Evolutionary conservation across 306 rosid genomes (phyloP).

Genomic region (Fragaria vesca): DNA sequence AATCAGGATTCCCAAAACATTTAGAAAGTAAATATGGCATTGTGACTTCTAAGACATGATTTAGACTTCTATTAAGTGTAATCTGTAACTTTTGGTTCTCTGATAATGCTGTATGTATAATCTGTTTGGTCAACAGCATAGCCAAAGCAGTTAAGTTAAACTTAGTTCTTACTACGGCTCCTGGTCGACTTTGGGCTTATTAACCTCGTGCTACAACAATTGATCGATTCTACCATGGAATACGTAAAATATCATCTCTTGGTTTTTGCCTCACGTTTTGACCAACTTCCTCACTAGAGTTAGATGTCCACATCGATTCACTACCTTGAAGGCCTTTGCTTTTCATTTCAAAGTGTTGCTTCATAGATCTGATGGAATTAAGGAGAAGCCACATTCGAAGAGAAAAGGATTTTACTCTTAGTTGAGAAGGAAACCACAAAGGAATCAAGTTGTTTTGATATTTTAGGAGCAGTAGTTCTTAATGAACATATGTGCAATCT

Average conservation of each 20-base stretch:
- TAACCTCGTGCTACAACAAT: background rate
- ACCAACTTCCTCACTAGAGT: background rate
- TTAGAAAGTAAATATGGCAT: background rate
- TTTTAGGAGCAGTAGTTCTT: background rate
- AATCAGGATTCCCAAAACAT: background rate
- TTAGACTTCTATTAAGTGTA: background rate
- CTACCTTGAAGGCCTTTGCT: background rate
- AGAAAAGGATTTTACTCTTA: background rate
- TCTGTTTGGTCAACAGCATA: background rate
- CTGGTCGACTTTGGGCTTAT: slow-evolving; percentile 2
- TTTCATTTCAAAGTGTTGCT: background rate
- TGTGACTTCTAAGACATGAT: slow-evolving; percentile 2
- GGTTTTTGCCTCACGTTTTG: background rate
- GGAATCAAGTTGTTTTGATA: background rate
- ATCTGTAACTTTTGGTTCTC: background rate
- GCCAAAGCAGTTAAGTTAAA: background rate
- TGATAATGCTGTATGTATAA: background rate
- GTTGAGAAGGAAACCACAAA: background rate
- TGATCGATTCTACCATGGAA: background rate
- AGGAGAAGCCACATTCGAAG: background rate
- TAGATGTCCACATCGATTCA: background rate
- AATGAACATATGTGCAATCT: background rate
- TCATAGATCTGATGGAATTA: background rate
- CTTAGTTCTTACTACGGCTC: background rate
- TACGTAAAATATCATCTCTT: background rate